These are phyloP conservation scores for Selaginella tamariscina DNA, from an alignment of 75 land plant genomes.

Conservation along the genomic window DNA sequence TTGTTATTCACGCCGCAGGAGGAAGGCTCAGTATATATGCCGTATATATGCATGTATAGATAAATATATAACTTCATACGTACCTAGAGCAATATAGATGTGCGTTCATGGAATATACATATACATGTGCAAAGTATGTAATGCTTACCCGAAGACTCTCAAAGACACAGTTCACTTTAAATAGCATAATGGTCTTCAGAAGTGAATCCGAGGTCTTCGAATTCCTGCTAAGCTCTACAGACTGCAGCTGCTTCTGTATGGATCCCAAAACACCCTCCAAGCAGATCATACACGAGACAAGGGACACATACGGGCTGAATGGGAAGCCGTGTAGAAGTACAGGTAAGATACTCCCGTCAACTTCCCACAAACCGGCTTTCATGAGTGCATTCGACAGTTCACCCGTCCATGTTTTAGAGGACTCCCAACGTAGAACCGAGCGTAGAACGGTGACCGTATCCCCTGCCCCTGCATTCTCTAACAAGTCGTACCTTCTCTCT, in stretches of 20 bases:
- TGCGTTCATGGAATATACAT: constrained; percentile 35
- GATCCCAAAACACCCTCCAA: constrained; percentile 36
- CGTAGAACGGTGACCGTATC: background rate
- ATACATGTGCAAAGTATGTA: background rate
- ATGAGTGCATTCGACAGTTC: constrained; percentile 14
- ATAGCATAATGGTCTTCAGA: constrained; percentile 37
- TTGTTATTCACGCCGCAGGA: no score
- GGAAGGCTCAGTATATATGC: no score
- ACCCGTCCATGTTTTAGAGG: constrained; percentile 27
- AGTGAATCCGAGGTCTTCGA: constrained; percentile 29
- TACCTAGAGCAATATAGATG: constrained; percentile 16
- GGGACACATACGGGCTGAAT: constrained; percentile 31
- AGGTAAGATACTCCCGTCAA: constrained; percentile 20
- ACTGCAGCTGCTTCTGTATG: constrained; percentile 31
- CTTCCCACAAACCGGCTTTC: background rate
- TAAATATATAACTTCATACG: background rate
- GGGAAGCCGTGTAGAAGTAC: constrained; percentile 78
- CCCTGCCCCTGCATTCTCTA: constrained; percentile 25
- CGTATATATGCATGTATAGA: background rate
- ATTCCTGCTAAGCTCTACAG: constrained; percentile 20
- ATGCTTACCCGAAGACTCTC: constrained; percentile 38
- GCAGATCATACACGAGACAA: constrained; percentile 47
- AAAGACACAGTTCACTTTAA: constrained; percentile 52
- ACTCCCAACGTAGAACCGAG: constrained; percentile 31
- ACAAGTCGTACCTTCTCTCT: constrained; percentile 33